phyloP scores from a whole-genome alignment of 345 rosid genomes.

The Rhodomyrtus tomentosa region DNA sequence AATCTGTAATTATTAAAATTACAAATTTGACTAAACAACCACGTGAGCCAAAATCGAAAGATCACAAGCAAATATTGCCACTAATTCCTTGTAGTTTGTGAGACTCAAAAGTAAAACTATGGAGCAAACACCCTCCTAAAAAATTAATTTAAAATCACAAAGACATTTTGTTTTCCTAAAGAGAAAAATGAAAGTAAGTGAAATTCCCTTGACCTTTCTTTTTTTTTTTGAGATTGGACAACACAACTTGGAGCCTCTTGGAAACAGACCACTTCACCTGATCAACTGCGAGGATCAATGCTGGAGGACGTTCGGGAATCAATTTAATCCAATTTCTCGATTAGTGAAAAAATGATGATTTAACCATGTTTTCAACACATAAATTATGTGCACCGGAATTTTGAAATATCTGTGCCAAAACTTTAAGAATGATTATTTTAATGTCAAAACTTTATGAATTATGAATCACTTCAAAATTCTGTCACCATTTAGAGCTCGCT shows the following conservation, averaged over 20 bases:
- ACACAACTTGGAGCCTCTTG: neutral
- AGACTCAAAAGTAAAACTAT: neutral
- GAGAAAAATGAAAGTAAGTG: neutral
- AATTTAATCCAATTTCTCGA: too few species aligned
- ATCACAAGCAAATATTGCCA: neutral
- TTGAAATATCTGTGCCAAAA: neutral
- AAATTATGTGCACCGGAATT: neutral
- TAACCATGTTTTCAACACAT: neutral
- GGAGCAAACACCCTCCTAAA: neutral
- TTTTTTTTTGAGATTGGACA: neutral
- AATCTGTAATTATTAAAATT: neutral
- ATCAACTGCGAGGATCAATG: neutral
- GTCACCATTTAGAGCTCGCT: neutral
- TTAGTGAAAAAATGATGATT: neutral
- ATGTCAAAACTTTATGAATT: neutral
- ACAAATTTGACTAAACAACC: neutral
- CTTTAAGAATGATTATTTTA: neutral
- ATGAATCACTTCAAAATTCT: neutral
- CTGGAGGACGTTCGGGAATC: neutral
- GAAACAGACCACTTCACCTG: neutral
- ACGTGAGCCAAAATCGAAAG: neutral
- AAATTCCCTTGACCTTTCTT: neutral
- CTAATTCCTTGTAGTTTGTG: neutral
- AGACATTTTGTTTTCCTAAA: neutral
- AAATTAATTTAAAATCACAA: neutral